These are phyloP conservation scores for Trametes sp. DNA, from an alignment of 1,284 basidiomycete species.

Conservation along the genomic window DNA sequence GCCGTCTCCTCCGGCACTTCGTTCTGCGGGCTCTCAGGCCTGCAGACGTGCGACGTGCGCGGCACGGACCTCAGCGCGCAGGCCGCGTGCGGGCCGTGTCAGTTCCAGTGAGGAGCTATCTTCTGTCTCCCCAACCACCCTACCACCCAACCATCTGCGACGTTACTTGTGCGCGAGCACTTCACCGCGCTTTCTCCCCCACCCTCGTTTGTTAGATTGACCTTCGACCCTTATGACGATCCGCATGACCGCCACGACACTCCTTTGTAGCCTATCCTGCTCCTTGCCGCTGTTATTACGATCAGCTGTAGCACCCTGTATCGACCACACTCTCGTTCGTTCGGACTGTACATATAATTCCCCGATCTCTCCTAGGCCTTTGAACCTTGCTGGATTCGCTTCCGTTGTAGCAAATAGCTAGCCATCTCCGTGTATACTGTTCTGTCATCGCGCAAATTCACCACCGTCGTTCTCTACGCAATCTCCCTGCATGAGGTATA, in stretches of 20 bases:
- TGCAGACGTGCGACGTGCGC: conserved; percentile 43
- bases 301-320: conserved; percentile 4
- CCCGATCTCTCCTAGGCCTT: background rate
- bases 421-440: background rate
- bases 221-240: conserved; percentile 2
- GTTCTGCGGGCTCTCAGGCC: conserved; percentile 38
- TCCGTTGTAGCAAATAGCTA: conserved; percentile 6
- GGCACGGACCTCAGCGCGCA: conserved; percentile 39
- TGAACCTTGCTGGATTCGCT: background rate
- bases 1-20: conserved; percentile 33
- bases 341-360: conserved; percentile 5
- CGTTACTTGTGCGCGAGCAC: conserved; percentile 3
- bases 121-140: no score
- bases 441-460: no score
- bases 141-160: no score
- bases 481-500: no score
- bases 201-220: conserved; percentile 13
- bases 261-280: conserved; percentile 17
- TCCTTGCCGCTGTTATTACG: no score
- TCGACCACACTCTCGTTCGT: conserved; percentile 4
- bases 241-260: conserved; percentile 16
- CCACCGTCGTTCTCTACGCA: no score
- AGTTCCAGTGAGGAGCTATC: conserved; percentile 30
- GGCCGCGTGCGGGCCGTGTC: conserved; percentile 39
- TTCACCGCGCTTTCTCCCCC: background rate